phyloP scores from a whole-genome alignment of 345 rosid genomes.

The Gossypium rotundifolium region DNA sequence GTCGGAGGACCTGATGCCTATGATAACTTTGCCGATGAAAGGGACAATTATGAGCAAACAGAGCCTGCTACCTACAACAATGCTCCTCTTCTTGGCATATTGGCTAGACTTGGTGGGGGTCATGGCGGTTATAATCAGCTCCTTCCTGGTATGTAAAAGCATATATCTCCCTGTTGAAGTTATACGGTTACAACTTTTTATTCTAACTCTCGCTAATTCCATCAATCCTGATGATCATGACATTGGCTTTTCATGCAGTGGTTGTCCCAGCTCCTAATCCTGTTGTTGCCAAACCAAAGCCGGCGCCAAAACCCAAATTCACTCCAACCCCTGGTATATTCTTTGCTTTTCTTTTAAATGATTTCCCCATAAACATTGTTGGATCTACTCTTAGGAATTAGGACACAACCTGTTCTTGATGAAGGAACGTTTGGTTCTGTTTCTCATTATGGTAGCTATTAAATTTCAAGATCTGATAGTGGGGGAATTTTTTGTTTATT shows the following conservation, averaged over 20 bases:
- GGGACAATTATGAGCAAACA: conserved; percentile 95
- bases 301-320: conserved; percentile 39
- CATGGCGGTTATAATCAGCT: conserved; percentile 76
- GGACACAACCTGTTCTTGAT: background rate
- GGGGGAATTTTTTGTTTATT: background rate
- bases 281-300: conserved; percentile 37
- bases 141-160: conserved; percentile 71
- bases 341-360: background rate
- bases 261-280: conserved; percentile 49
- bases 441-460: background rate
- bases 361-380: background rate
- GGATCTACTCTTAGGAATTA: background rate
- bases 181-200: background rate
- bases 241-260: conserved; percentile 24
- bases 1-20: conserved; percentile 99
- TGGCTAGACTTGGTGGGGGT: conserved; percentile 73
- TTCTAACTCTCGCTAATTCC: background rate
- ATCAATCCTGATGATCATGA: conserved; percentile 7
- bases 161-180: background rate
- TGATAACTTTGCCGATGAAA: conserved; percentile 84
- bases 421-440: background rate
- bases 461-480: conserved; percentile 4
- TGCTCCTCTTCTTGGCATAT: conserved; percentile 85
- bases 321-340: conserved; percentile 63
- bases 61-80: conserved; percentile 99